Base-by-base conservation (phyloP, 2,329 filamentous ascomycete species). In the Pseudogymnoascus sp. region DNA sequence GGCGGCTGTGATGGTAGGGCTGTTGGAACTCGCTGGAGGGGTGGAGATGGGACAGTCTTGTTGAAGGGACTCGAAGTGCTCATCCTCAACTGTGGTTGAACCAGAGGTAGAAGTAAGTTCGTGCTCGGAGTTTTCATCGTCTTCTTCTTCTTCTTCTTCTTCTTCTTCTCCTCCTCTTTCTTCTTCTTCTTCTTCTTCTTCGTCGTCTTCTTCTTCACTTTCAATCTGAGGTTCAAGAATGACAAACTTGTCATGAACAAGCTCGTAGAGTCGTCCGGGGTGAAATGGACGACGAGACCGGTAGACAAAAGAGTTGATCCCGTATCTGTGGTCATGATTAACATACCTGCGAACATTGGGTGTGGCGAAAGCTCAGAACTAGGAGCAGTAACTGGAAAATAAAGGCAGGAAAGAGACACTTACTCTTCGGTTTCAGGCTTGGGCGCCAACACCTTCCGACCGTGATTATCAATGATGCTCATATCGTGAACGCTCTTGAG, bases 281-380 rank as follows among this genome's bases (percentile, higher is more conserved):
- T 78, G 74, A 61, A 79, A 78, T 6, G 85, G 85, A 0, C 82
- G 76, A 6, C 82, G 78, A 0, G 84, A 81, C 0, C 80, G 78
- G 71, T 91, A 91, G 11, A 91, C 84, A 67, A 89, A 89, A 70
- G 84, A 90, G 37, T 84, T 81, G 10, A 91, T 86, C 6, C 86
- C 86, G 70, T 90, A 90, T 66, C 77, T 80, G 53, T 29, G 47
- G 13, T 40, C 35, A 37, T 21, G 13, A 7, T 66, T 64, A 63
- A 26, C 24, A 35, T 64, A 4, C 31, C 35, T 13, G 2, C 59
- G 16, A 47, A 62, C 4, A 37, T 47, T n/a, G n/a, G n/a, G n/a
- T 26, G 11, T 24, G 13, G 13, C 35, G 13, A 37, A 37, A 37
- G 35, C 35, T 37, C 3, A 14, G 13, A 37, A 37, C 35, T 14